Evolutionary conservation across 768 basidiomycete genomes (phyloP).

Genomic region (Termitomyces sp.): DNA sequence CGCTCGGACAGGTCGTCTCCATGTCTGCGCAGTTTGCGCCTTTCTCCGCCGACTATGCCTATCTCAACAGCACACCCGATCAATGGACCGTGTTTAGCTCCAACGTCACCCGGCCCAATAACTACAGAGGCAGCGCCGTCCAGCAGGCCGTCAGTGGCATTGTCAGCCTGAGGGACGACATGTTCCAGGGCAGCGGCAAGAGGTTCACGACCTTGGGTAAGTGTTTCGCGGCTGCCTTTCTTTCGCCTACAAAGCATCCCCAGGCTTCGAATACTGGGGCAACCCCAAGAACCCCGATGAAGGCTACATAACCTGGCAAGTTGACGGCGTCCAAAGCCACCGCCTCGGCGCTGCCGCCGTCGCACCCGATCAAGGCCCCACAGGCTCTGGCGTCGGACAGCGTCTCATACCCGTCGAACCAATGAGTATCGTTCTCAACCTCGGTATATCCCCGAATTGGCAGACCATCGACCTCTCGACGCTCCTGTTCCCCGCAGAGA

Average conservation of each 20-base stretch:
- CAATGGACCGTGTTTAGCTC: background rate
- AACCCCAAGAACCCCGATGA: constrained; percentile 46
- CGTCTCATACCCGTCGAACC: constrained; percentile 56
- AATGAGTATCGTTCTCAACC: constrained; percentile 53
- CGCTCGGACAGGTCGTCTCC: constrained; percentile 52
- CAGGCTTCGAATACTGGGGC: constrained; percentile 76
- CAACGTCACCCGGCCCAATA: background rate
- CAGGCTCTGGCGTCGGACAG: constrained; percentile 48
- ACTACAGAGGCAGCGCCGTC: background rate
- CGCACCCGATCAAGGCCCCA: constrained; percentile 28
- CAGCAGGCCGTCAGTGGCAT: background rate
- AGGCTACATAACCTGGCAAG: constrained; percentile 75
- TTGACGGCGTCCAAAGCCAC: constrained; percentile 45
- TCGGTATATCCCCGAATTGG: constrained; percentile 66
- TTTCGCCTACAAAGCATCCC: background rate
- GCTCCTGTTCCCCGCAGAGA: constrained; percentile 63
- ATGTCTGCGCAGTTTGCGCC: background rate
- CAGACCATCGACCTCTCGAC: constrained; percentile 49
- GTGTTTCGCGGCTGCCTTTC: background rate
- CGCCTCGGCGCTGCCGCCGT: constrained; percentile 50
- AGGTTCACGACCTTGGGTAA: constrained; percentile 6
- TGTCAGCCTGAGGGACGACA: background rate
- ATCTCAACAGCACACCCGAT: background rate
- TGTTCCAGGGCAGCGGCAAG: constrained; percentile 12
- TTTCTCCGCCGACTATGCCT: background rate